phyloP scores from a whole-genome alignment of 306 rosid genomes.

The Lathyrus tuberosus region DNA sequence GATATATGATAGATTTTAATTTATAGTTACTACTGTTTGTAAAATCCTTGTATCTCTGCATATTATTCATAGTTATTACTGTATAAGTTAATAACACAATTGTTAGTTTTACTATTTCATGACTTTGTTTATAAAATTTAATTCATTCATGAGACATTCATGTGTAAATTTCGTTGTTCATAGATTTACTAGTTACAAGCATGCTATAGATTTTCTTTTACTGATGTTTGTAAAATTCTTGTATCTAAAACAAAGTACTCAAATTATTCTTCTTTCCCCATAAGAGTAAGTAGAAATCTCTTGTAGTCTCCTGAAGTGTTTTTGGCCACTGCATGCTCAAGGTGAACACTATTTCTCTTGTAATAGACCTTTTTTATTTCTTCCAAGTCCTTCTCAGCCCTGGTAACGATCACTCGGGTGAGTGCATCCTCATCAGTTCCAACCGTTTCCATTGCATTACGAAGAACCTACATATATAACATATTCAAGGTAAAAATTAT shows the following conservation, averaged over 20 bases:
- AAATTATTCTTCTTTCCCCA: conserved; percentile 52
- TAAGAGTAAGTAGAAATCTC: conserved; percentile 66
- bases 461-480: conserved; percentile 46
- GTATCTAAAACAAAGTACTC: too few species aligned
- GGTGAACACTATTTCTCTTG: conserved; percentile 75
- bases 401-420: conserved; percentile 72
- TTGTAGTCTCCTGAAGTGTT: conserved; percentile 76
- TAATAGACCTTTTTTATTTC: conserved; percentile 65
- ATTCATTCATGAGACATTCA: too few species aligned
- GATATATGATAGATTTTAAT: conserved; percentile 26
- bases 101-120: not conserved
- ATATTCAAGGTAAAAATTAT: not conserved
- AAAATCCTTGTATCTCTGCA: conserved; percentile 12
- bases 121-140: too few species aligned
- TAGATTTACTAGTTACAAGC: too few species aligned
- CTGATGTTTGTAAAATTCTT: too few species aligned
- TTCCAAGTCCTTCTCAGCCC: conserved; percentile 84
- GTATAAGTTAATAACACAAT: not conserved
- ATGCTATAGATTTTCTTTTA: too few species aligned
- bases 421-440: conserved; percentile 75
- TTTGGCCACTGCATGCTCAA: conserved; percentile 67
- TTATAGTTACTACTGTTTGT: not conserved
- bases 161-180: too few species aligned
- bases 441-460: conserved; percentile 56
- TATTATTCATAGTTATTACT: not conserved